phyloP scores from a whole-genome alignment of 164 flowering plant genomes.

The Aristolochia californica region DNA sequence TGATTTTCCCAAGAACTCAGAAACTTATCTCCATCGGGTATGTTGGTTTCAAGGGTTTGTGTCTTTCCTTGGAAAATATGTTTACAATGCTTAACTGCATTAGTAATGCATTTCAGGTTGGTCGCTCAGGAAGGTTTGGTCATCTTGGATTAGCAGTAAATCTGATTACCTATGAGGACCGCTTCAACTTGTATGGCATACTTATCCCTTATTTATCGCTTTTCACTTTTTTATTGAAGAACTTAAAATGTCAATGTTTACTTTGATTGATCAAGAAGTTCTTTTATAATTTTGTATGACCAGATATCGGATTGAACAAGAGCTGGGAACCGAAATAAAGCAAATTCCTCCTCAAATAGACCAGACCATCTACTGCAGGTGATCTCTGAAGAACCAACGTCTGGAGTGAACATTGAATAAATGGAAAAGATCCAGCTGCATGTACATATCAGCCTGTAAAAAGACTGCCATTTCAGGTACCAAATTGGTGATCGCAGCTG shows the following conservation, averaged over 20 bases:
- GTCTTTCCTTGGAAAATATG: neutral
- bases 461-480: too few species aligned
- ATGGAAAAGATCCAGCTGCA: too few species aligned
- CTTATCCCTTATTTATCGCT: neutral
- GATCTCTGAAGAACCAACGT: constrained; percentile 11
- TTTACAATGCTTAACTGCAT: neutral
- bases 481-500: too few species aligned
- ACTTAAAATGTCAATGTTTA: neutral
- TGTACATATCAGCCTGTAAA: too few species aligned
- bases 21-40: constrained; percentile 96
- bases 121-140: constrained; percentile 98
- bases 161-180: constrained; percentile 95
- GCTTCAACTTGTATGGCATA: constrained; percentile 75
- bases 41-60: constrained; percentile 6
- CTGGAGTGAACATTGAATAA: too few species aligned
- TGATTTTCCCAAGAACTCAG: constrained; percentile 93
- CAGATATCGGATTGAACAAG: constrained; percentile 99
- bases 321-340: constrained; percentile 98
- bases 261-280: neutral
- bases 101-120: constrained; percentile 45
- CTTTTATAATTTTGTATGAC: neutral
- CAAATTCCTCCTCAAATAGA: constrained; percentile 98
- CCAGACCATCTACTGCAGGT: constrained; percentile 82
- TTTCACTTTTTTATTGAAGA: too few species aligned
- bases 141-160: constrained; percentile 98